Evolutionary conservation across 345 rosid genomes (phyloP).

Genomic region (Bruguiera gymnorhiza): DNA sequence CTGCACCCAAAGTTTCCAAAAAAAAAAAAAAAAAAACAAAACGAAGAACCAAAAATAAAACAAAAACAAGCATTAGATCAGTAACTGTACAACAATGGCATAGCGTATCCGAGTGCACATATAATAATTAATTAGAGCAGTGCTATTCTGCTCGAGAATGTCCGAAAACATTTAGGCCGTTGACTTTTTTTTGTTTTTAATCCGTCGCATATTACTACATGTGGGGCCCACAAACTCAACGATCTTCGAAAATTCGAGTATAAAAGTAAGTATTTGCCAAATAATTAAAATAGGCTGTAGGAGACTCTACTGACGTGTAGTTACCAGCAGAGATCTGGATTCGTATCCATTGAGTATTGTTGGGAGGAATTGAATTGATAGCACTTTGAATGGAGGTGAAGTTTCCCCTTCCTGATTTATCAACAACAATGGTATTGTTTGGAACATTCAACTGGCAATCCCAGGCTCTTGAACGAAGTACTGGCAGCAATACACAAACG

Average conservation of each 20-base stretch:
- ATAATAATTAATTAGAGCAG: too few species aligned
- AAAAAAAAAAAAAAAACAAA: background rate
- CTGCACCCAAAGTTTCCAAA: conserved; percentile 9
- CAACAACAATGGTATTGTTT: conserved; percentile 22
- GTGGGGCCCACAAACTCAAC: too few species aligned
- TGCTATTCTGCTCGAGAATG: too few species aligned
- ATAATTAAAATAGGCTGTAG: too few species aligned
- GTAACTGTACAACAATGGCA: too few species aligned
- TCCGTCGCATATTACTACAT: too few species aligned
- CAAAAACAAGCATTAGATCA: background rate
- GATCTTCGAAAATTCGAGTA: too few species aligned
- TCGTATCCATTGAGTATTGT: conserved; percentile 32
- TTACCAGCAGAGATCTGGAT: conserved; percentile 24
- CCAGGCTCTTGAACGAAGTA: background rate
- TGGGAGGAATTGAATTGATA: conserved; percentile 30
- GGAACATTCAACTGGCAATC: background rate
- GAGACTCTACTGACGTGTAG: conserved; percentile 23
- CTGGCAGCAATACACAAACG: background rate
- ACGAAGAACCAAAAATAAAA: background rate
- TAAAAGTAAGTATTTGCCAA: too few species aligned
- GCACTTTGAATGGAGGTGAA: conserved; percentile 38
- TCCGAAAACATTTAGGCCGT: too few species aligned
- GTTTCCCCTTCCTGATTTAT: conserved; percentile 18
- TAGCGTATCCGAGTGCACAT: too few species aligned
- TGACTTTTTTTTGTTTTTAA: too few species aligned